Conservation (phyloP, 1,284 basidiomycete species). For the Cutaneotrichosporon sp. region DNA sequence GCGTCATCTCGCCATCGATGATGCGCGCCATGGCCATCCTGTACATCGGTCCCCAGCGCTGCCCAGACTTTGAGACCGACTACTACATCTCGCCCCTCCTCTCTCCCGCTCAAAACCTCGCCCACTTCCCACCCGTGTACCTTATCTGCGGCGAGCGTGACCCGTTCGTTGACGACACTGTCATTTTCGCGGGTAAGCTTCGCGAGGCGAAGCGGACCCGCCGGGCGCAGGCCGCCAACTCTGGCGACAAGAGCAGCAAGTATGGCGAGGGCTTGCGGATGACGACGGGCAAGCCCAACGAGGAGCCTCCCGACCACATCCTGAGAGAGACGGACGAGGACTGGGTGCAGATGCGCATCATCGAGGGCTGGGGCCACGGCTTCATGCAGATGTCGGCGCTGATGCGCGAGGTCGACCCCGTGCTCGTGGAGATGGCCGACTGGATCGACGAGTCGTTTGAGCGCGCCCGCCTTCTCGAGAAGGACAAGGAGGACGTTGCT, state of each 20-base stretch:
- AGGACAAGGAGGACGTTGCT: conserved; percentile 37
- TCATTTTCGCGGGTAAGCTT: conserved; percentile 90
- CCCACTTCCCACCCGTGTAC: conserved; percentile 88
- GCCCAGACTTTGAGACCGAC: conserved; percentile 91
- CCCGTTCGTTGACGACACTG: conserved; percentile 91
- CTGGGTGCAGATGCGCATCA: conserved; percentile 91
- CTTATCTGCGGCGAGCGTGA: conserved; percentile 95
- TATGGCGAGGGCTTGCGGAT: conserved; percentile 57
- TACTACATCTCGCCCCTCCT: conserved; percentile 94
- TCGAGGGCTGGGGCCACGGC: conserved; percentile 89
- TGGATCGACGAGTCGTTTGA: conserved; percentile 86
- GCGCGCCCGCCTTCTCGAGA: conserved; percentile 34
- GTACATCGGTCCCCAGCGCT: conserved; percentile 88
- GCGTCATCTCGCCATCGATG: conserved; percentile 88
- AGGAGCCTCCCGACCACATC: conserved; percentile 53
- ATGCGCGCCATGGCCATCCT: conserved; percentile 99
- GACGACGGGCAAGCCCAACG: conserved; percentile 36
- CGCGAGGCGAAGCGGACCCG: conserved; percentile 86
- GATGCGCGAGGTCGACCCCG: conserved; percentile 71
- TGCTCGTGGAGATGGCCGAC: conserved; percentile 84
- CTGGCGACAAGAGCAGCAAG: conserved; percentile 18
- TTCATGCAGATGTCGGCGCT: conserved; percentile 91
- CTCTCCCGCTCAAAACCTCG: conserved; percentile 77
- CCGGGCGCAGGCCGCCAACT: conserved; percentile 59
- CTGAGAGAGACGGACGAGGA: conserved; percentile 78